Conservation (phyloP, 257 asterid genomes). For the Fraxinus quadrangulata region DNA sequence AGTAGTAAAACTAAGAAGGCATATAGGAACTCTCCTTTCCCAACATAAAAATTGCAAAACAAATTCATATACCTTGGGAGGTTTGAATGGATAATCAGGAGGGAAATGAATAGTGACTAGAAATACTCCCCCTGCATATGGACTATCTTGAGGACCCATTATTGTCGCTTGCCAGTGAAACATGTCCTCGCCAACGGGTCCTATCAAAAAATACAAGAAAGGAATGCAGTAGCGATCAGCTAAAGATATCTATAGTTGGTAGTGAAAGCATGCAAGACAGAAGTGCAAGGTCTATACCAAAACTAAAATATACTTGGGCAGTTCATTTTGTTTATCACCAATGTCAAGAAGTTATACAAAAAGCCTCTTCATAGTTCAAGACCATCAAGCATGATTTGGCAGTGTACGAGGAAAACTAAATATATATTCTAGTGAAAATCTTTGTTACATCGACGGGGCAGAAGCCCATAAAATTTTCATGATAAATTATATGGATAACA, state of each 20-base stretch:
- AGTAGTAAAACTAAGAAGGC: not conserved
- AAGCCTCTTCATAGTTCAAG: not conserved
- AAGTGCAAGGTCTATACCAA: not conserved
- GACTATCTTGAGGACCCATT: slow-evolving; percentile 6
- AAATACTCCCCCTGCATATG: not conserved
- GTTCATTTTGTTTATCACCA: not conserved
- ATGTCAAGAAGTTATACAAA: not conserved
- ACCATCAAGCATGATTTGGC: not conserved
- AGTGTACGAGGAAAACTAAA: not conserved
- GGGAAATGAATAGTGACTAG: slow-evolving; percentile 6
- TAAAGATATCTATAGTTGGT: not conserved
- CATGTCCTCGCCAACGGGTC: not conserved
- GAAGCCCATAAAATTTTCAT: not conserved
- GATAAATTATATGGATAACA: not conserved
- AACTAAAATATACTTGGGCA: not conserved
- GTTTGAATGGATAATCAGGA: not conserved
- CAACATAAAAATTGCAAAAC: not conserved
- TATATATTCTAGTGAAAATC: no score
- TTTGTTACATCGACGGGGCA: not conserved
- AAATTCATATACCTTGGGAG: slow-evolving; percentile 1
- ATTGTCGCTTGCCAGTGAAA: not conserved
- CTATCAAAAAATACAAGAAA: not conserved
- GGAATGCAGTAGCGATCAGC: not conserved
- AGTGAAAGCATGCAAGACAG: not conserved
- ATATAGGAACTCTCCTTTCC: not conserved